Conservation (phyloP, 495 filamentous ascomycete species). For the Neurospora sp. region DNA sequence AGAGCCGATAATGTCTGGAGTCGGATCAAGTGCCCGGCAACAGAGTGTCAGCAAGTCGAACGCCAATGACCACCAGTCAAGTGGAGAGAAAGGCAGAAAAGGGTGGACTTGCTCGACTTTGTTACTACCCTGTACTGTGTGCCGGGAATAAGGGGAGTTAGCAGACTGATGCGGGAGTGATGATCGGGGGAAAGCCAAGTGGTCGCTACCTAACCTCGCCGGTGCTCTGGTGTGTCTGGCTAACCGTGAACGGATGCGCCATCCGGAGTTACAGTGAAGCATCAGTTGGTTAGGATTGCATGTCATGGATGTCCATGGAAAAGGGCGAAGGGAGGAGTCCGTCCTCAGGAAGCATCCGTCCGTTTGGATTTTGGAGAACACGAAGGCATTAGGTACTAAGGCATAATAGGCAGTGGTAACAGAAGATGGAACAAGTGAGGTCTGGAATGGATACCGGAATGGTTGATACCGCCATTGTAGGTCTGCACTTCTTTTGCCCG, state of each 20-base stretch:
- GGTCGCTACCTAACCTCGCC: background rate
- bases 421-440: background rate
- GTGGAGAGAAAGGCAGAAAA: background rate
- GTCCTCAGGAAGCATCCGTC: background rate
- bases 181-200: background rate
- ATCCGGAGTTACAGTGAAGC: background rate
- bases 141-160: background rate
- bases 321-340: background rate
- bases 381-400: background rate
- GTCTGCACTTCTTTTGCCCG: background rate
- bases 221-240: background rate
- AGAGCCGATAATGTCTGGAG: background rate
- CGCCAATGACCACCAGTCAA: no score
- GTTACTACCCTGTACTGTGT: background rate
- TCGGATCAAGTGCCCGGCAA: background rate
- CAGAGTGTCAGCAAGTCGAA: background rate
- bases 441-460: background rate
- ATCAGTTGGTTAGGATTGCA: background rate
- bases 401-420: background rate
- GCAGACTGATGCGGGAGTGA: background rate
- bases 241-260: background rate
- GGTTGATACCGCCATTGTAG: background rate
- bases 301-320: background rate
- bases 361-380: background rate
- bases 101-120: background rate